phyloP scores from a whole-genome alignment of 1,284 basidiomycete genomes.

The Cryptococcus sp. region DNA sequence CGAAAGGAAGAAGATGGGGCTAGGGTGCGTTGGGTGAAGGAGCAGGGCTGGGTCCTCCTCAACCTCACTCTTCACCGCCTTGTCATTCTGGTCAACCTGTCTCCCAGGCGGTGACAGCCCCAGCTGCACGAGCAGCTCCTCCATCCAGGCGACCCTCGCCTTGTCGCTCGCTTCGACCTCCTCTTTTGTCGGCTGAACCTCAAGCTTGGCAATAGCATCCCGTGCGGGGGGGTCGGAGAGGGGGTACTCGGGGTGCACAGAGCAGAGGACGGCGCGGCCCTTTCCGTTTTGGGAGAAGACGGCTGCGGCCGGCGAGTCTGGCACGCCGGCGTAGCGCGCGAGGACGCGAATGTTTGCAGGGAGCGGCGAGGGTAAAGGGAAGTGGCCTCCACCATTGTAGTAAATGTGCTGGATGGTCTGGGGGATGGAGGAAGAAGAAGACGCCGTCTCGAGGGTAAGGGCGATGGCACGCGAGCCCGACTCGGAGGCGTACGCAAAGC shows the following conservation, averaged over 20 bases:
- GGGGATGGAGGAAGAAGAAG: conserved; percentile 15
- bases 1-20: conserved; percentile 45
- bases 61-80: conserved; percentile 5
- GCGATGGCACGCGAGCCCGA: conserved; percentile 49
- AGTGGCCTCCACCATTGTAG: conserved; percentile 59
- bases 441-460: conserved; percentile 36
- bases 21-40: conserved; percentile 47
- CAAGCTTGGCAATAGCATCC: conserved; percentile 44
- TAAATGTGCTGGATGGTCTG: conserved; percentile 49
- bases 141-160: conserved; percentile 46
- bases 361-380: conserved; percentile 46
- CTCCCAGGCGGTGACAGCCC: conserved; percentile 33
- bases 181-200: conserved; percentile 27
- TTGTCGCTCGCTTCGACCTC: conserved; percentile 37
- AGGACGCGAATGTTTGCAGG: conserved; percentile 45
- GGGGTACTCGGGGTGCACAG: conserved; percentile 63
- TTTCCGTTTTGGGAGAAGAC: conserved; percentile 56
- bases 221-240: conserved; percentile 52
- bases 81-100: conserved; percentile 2
- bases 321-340: conserved; percentile 47
- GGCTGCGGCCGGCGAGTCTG: conserved; percentile 52
- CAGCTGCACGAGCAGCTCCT: conserved; percentile 31
- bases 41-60: conserved; percentile 41
- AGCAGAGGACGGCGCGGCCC: conserved; percentile 62
- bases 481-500: conserved; percentile 57